Percentiles rank a stretch among this genome's conserved stretches.
Conservation (phyloP, 208 protist genomes). For the Trypanosoma platydactyli region DNA sequence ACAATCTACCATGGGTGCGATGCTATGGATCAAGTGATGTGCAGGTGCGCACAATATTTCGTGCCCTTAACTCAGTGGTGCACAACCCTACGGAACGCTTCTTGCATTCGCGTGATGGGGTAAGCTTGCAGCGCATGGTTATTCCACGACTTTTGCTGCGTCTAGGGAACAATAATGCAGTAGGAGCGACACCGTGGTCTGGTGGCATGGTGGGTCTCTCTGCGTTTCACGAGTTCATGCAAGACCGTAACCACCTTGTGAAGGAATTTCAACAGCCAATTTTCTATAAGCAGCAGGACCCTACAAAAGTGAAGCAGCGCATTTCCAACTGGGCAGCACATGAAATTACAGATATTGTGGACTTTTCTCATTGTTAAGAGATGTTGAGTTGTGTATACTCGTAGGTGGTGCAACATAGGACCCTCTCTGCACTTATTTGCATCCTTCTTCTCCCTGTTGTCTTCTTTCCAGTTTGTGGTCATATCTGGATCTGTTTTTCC, state of each 20-base stretch:
- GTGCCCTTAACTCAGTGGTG: slow-evolving; percentile 67
- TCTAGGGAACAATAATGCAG: slow-evolving; percentile 67
- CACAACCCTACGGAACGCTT: slow-evolving; percentile 67
- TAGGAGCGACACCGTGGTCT: slow-evolving; percentile 80
- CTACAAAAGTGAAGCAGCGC: slow-evolving; percentile 62
- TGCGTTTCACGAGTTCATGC: slow-evolving; percentile 77
- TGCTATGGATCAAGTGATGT: slow-evolving; percentile 79
- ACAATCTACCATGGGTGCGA: slow-evolving; percentile 63
- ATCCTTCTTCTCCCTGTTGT: slow-evolving; percentile 2
- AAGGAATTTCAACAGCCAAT: slow-evolving; percentile 75
- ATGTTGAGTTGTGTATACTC: background rate
- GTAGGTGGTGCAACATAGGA: background rate
- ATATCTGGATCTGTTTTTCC: background rate
- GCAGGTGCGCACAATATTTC: slow-evolving; percentile 73
- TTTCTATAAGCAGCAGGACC: slow-evolving; percentile 88
- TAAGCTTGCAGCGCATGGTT: slow-evolving; percentile 52
- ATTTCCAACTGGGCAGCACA: slow-evolving; percentile 63
- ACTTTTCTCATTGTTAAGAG: slow-evolving; percentile 73
- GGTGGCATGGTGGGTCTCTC: slow-evolving; percentile 65
- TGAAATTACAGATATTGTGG: slow-evolving; percentile 75
- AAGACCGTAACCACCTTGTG: slow-evolving; percentile 75
- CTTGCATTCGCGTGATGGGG: slow-evolving; percentile 57
- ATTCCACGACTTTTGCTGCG: slow-evolving; percentile 74
- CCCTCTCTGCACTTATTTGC: slow-evolving; percentile 5
- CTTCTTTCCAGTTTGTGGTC: slow-evolving; percentile 2